A percentile compares a stretch with the other conserved stretches of the same genome.
phyloP scores from a whole-genome alignment of 2,329 filamentous ascomycete species.

The Chaetomiaceae sp. region DNA sequence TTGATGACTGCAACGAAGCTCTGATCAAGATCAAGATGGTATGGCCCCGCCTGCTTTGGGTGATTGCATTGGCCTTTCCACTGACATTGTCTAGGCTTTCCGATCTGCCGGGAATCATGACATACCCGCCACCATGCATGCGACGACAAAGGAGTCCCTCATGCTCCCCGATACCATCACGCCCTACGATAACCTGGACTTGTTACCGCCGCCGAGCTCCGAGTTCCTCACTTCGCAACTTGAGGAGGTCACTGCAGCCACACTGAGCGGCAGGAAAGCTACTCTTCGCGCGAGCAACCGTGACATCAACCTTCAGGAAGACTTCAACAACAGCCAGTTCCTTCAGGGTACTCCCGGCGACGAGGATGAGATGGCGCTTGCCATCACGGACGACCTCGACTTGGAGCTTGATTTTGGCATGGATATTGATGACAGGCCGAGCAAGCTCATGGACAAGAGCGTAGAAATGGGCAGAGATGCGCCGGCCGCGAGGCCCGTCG shows the following conservation, averaged over 20 bases:
- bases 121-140: slow-evolving; percentile 73
- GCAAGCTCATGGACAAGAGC: slow-evolving; percentile 46
- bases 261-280: slow-evolving; percentile 50
- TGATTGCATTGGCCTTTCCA: background rate
- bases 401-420: slow-evolving; percentile 70
- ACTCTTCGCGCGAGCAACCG: slow-evolving; percentile 47
- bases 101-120: slow-evolving; percentile 92
- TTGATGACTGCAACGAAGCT: slow-evolving; percentile 97
- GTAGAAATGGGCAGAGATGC: slow-evolving; percentile 90
- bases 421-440: slow-evolving; percentile 59
- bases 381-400: slow-evolving; percentile 59
- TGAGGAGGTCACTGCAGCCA: slow-evolving; percentile 52
- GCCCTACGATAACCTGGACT: slow-evolving; percentile 72
- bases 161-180: slow-evolving; percentile 90
- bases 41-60: slow-evolving; percentile 23
- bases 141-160: slow-evolving; percentile 77
- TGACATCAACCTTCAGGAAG: slow-evolving; percentile 63
- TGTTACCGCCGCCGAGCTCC: slow-evolving; percentile 80
- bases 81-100: slow-evolving; percentile 63
- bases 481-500: slow-evolving; percentile 57
- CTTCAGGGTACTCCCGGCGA: slow-evolving; percentile 59
- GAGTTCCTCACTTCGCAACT: slow-evolving; percentile 75
- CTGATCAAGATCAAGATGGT: slow-evolving; percentile 99
- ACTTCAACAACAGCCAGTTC: slow-evolving; percentile 72
- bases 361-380: slow-evolving; percentile 52